These are phyloP conservation scores for Cladosporium sp. DNA, from an alignment of 2,329 filamentous ascomycete species.

Conservation along the genomic window DNA sequence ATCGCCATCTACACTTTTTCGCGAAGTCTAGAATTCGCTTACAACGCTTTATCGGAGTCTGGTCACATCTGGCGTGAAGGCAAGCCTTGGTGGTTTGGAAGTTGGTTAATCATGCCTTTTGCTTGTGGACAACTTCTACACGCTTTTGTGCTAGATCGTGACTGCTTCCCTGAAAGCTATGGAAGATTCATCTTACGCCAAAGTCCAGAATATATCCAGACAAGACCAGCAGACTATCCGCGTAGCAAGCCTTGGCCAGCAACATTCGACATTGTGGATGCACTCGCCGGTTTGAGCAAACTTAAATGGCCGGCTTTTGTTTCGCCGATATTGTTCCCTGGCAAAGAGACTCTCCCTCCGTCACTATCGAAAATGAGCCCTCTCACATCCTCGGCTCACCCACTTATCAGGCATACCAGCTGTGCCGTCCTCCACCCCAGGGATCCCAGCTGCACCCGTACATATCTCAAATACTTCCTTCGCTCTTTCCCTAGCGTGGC, in stretches of 20 bases:
- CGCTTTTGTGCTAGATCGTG: constrained; percentile 49
- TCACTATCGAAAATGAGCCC: constrained; percentile 67
- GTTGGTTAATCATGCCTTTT: constrained; percentile 49
- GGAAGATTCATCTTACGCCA: constrained; percentile 64
- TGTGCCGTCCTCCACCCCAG: constrained; percentile 85
- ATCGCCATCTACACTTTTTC: constrained; percentile 79
- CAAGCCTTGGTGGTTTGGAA: constrained; percentile 59
- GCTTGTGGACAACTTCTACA: constrained; percentile 48
- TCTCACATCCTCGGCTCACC: constrained; percentile 79
- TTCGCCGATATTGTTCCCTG: constrained; percentile 82
- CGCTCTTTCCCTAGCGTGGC: constrained; percentile 74
- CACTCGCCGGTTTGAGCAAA: constrained; percentile 72
- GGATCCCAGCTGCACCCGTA: constrained; percentile 82
- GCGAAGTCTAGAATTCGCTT: constrained; percentile 77
- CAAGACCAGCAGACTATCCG: constrained; percentile 66
- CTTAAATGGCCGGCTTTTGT: constrained; percentile 84
- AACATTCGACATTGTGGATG: constrained; percentile 72
- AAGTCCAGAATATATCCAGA: constrained; percentile 75
- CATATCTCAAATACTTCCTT: constrained; percentile 83
- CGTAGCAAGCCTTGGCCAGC: constrained; percentile 67
- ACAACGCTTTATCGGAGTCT: constrained; percentile 75
- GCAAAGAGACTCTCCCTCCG: constrained; percentile 53
- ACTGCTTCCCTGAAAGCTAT: constrained; percentile 53
- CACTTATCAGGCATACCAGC: constrained; percentile 76
- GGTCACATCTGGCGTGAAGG: constrained; percentile 45